Evolutionary conservation across 129 eudicot species (phyloP), one percentile per base, ranked within the genome.

Genomic region (carrot (Daucus carota)): DNA sequence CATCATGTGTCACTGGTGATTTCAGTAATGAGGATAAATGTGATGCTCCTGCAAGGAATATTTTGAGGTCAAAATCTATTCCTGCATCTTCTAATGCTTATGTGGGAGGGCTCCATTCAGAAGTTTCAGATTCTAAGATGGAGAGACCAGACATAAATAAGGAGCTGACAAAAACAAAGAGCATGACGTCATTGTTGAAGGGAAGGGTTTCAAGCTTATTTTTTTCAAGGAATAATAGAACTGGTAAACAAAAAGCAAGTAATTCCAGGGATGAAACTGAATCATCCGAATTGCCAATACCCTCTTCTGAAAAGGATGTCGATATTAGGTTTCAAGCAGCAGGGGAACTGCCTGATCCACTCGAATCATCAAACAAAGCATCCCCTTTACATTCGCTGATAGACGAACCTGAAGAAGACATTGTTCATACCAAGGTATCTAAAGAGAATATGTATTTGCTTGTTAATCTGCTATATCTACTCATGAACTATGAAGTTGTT

Each of bases 151-250:
- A 80, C 70, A 85, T 74, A 72, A 54, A 82, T 8, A 85, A 85
- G 79, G 94, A 88, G 69, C 75, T 65, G 40, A 57, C 74, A 6
- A 89, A 86, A 77, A 80, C 78, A 59, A 85, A 83, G 79, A 86
- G 77, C 78, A 75, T 73, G 73, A 95, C 88, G 66, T 86, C 89
- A 44, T 88, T 85, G 9, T 85, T 91, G 11, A 88, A 85, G 73
- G 97, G 92, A 77, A 92, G 85, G 70, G 96, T 94, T 77, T 85
- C 99, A 5, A 95, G 90, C 81, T 85, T 95, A 50, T 90, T 95
- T 80, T 95, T 88, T 77, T 87, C 97, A 0, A 89, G 84, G 86
- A 95, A 42, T 75, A 92, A 85, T 78, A 95, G 80, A 81, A 54
- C 82, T n/a, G 83, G 83, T 66, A 88, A 88, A 82, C 96, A 89